These are phyloP conservation scores for Cantharellus anzutake DNA, from an alignment of 768 basidiomycete species.

Conservation along the genomic window DNA sequence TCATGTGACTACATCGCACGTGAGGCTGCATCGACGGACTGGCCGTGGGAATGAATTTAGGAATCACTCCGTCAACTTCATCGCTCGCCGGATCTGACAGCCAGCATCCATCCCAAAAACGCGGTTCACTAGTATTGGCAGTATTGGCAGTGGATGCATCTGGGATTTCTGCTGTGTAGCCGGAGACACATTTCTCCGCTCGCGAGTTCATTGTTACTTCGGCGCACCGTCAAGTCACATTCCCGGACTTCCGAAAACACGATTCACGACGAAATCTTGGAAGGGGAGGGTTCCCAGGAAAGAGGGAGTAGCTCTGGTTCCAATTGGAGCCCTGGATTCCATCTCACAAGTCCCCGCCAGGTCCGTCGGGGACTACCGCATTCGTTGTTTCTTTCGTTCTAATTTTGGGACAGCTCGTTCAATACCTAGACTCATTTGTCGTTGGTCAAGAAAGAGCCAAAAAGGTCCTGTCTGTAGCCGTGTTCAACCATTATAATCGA, in stretches of 20 bases:
- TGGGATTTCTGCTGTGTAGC: too few species aligned
- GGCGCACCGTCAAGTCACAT: background rate
- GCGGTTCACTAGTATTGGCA: too few species aligned
- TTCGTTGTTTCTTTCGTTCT: background rate
- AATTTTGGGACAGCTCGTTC: constrained; percentile 35
- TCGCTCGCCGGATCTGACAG: too few species aligned
- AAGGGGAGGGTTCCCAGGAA: background rate
- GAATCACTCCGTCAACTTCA: too few species aligned
- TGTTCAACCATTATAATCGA: constrained; percentile 90
- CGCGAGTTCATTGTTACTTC: background rate
- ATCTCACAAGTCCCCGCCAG: background rate
- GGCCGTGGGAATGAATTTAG: too few species aligned
- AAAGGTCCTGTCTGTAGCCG: constrained; percentile 89
- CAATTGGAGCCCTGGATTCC: background rate
- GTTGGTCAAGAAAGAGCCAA: constrained; percentile 87
- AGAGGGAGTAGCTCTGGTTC: background rate
- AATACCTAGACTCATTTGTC: constrained; percentile 76
- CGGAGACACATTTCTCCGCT: background rate
- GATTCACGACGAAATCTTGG: background rate
- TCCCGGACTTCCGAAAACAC: background rate
- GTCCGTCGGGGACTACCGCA: background rate
- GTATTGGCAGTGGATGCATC: too few species aligned
- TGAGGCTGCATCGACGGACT: too few species aligned
- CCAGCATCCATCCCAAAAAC: too few species aligned
- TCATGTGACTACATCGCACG: too few species aligned